Evolutionary conservation across 306 rosid genomes (phyloP).

Genomic region (Geum urbanum): DNA sequence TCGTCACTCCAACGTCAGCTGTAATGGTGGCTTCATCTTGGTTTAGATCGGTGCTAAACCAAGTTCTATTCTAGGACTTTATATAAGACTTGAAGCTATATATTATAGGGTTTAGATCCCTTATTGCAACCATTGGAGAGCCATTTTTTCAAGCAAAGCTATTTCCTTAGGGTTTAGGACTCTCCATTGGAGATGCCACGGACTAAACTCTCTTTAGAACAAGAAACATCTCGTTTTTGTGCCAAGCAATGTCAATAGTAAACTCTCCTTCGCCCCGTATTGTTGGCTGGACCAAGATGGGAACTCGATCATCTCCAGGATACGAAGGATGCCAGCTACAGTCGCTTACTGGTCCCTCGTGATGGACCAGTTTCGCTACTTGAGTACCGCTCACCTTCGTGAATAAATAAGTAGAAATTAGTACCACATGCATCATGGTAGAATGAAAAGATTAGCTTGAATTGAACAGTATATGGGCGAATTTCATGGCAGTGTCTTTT

Average conservation of each 20-base stretch:
- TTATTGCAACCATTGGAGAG: background rate
- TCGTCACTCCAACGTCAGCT: no score
- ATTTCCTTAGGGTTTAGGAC: background rate
- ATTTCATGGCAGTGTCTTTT: background rate
- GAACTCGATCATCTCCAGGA: constrained; percentile 45
- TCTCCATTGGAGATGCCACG: no score
- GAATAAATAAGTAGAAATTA: constrained; percentile 5
- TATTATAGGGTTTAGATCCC: no score
- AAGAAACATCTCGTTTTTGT: background rate
- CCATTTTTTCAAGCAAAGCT: constrained; percentile 4
- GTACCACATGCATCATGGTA: background rate
- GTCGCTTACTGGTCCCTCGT: constrained; percentile 82
- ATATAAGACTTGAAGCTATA: no score
- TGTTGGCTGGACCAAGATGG: constrained; percentile 9
- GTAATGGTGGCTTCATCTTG: no score
- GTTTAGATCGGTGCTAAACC: no score
- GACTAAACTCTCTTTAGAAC: no score
- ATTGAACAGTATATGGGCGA: background rate
- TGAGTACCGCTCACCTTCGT: constrained; percentile 67
- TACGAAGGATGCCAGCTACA: constrained; percentile 93
- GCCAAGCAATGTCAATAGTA: background rate
- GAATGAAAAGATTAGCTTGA: constrained; percentile 2
- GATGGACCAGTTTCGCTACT: constrained; percentile 84
- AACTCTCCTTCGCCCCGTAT: background rate
- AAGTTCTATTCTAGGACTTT: no score